A percentile compares a stretch with the other conserved stretches of the same genome.
phyloP scores from a whole-genome alignment of 2,329 filamentous ascomycete genomes.

The Immersiporthe knoxdaviesiana region DNA sequence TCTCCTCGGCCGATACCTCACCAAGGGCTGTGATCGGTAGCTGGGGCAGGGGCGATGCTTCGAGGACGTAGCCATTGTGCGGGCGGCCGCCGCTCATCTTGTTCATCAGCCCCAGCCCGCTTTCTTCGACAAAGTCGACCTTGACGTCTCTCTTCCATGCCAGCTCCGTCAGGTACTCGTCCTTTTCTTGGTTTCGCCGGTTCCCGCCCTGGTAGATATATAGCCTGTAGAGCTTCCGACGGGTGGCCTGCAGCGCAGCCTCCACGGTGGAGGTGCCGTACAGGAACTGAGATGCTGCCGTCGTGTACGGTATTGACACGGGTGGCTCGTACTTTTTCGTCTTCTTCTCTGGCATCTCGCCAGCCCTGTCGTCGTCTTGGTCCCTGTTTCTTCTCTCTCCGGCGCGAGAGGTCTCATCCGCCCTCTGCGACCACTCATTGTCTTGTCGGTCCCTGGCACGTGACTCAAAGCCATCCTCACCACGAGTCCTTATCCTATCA shows the following conservation, averaged over 20 bases:
- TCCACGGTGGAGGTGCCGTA: constrained; percentile 83
- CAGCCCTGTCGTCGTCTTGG: constrained; percentile 7
- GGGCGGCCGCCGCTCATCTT: constrained; percentile 82
- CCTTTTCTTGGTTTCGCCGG: constrained; percentile 47
- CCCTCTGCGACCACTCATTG: not conserved
- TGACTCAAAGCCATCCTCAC: not conserved
- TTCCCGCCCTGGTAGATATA: constrained; percentile 72
- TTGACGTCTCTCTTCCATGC: constrained; percentile 55
- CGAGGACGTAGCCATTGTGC: constrained; percentile 88
- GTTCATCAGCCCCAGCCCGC: constrained; percentile 72
- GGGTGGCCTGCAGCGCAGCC: constrained; percentile 69
- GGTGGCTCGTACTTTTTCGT: constrained; percentile 23
- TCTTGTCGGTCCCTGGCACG: not conserved
- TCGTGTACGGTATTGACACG: constrained; percentile 61
- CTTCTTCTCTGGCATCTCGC: constrained; percentile 22
- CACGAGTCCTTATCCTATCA: not conserved
- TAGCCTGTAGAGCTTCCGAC: constrained; percentile 79
- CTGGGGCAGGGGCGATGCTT: constrained; percentile 81
- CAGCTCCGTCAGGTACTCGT: constrained; percentile 48
- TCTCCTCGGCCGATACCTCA: constrained; percentile 47
- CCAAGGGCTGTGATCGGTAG: constrained; percentile 66
- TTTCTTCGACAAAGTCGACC: constrained; percentile 61
- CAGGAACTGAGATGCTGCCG: constrained; percentile 87
- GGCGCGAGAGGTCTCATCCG: constrained; percentile 8
- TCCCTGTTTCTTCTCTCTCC: not conserved